Conservation (phyloP, 2,329 filamentous ascomycete species). For the Monilinia vaccinii-corymbosi region DNA sequence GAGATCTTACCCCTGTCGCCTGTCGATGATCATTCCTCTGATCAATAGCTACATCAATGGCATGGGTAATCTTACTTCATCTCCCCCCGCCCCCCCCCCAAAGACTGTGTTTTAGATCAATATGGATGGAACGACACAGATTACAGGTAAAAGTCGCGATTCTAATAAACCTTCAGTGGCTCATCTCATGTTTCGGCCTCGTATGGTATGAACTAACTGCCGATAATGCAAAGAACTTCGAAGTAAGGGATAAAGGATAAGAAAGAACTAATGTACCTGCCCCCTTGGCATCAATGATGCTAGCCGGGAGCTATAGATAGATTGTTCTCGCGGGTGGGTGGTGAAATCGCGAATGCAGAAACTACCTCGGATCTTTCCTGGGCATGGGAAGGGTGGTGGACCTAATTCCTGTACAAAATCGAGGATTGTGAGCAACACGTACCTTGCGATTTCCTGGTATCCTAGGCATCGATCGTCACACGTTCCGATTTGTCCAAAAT, state of each 20-base stretch:
- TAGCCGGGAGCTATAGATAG: neutral
- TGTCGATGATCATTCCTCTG: no score
- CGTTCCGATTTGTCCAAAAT: neutral
- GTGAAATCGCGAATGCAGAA: constrained; percentile 29
- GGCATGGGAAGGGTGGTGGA: constrained; percentile 25
- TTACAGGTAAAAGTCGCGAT: no score
- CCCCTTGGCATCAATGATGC: neutral
- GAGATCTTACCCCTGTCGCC: no score
- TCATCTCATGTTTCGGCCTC: neutral
- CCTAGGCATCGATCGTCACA: no score
- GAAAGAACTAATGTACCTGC: neutral
- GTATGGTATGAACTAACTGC: neutral
- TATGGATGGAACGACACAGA: neutral
- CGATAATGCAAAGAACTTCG: neutral
- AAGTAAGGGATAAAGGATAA: neutral
- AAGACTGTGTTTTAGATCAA: no score
- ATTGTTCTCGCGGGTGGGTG: neutral
- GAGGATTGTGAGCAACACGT: no score
- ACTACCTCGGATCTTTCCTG: constrained; percentile 41
- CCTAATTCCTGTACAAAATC: constrained; percentile 15
- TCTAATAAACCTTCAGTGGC: neutral
- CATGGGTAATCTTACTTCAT: no score
- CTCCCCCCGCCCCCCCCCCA: no score
- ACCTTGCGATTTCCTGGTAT: no score
- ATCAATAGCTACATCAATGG: no score